Evolutionary conservation across 805 yeast species (phyloP).

Genomic region (Kuraishia molischiana): DNA sequence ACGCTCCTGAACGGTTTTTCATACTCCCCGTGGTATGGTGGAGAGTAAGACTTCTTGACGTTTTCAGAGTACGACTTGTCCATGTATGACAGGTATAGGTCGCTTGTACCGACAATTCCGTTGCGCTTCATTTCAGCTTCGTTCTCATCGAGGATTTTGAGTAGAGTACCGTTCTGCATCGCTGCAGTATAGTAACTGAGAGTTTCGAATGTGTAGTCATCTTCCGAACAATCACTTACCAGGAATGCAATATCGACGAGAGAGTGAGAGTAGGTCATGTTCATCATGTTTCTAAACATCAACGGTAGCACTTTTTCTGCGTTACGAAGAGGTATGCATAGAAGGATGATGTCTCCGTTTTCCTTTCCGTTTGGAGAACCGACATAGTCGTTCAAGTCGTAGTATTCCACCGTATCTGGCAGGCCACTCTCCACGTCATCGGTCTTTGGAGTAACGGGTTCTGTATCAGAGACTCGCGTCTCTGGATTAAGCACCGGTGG

Average conservation of each 20-base stretch:
- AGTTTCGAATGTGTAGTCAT: slow-evolving; percentile 56
- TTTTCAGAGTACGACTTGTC: slow-evolving; percentile 45
- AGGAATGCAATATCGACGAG: slow-evolving; percentile 73
- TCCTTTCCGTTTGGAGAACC: slow-evolving; percentile 42
- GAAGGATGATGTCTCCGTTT: slow-evolving; percentile 52
- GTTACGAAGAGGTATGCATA: slow-evolving; percentile 70
- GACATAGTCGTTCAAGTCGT: slow-evolving; percentile 48
- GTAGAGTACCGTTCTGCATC: slow-evolving; percentile 62
- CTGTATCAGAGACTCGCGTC: no score
- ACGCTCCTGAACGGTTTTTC: slow-evolving; percentile 66
- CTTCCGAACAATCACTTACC: slow-evolving; percentile 69
- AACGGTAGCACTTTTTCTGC: slow-evolving; percentile 71
- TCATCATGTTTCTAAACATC: slow-evolving; percentile 81
- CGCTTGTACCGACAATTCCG: slow-evolving; percentile 42
- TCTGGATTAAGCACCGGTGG: no score
- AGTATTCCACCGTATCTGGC: slow-evolving; percentile 34
- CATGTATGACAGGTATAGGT: slow-evolving; percentile 64
- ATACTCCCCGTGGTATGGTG: slow-evolving; percentile 58
- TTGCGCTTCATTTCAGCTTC: slow-evolving; percentile 22
- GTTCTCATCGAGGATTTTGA: slow-evolving; percentile 33
- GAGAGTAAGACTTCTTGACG: slow-evolving; percentile 48
- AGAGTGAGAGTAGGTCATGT: slow-evolving; percentile 74
- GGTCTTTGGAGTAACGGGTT: no score
- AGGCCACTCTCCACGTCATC: neutral
- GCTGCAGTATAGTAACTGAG: slow-evolving; percentile 56